These are phyloP conservation scores for Aspergillus pseudoterreus DNA, from an alignment of 2,329 filamentous ascomycete genomes.

Conservation along the genomic window DNA sequence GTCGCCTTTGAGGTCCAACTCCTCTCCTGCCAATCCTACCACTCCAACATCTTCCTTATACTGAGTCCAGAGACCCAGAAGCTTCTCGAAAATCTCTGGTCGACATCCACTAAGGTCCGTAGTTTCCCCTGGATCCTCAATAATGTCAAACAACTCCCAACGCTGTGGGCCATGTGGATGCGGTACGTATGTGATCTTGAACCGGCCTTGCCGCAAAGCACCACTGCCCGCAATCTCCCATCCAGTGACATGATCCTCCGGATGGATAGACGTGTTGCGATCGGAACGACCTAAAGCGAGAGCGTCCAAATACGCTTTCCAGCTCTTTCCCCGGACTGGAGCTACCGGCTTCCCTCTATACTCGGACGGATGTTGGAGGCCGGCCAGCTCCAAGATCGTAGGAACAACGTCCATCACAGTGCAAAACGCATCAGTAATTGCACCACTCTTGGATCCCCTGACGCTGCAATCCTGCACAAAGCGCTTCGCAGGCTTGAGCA, in stretches of 20 bases:
- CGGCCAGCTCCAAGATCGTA: conserved; percentile 41
- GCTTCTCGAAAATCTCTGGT: conserved; percentile 44
- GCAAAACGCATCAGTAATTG: conserved; percentile 50
- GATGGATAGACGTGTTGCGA: conserved; percentile 42
- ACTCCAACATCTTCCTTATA: conserved; percentile 30
- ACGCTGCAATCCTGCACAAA: background rate
- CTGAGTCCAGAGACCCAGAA: conserved; percentile 55
- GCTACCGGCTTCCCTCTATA: conserved; percentile 52
- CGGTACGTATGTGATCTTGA: conserved; percentile 57
- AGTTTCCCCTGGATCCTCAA: conserved; percentile 50
- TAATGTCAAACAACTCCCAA: conserved; percentile 57
- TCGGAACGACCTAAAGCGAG: conserved; percentile 37
- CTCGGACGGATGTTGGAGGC: conserved; percentile 50
- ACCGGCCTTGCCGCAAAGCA: conserved; percentile 54
- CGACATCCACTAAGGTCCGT: conserved; percentile 41
- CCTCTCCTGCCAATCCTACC: too few relatives aligned
- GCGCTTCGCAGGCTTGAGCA: conserved; percentile 19
- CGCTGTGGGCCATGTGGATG: conserved; percentile 53
- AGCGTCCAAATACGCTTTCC: conserved; percentile 14
- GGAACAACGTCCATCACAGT: conserved; percentile 53
- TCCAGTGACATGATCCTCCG: conserved; percentile 50
- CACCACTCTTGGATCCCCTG: conserved; percentile 18
- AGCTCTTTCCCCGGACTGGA: conserved; percentile 48
- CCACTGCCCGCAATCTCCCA: conserved; percentile 56
- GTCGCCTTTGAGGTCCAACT: too few relatives aligned